Conservation (phyloP, 169 alveolate genomes). For the Eimeria necatrix region DNA sequence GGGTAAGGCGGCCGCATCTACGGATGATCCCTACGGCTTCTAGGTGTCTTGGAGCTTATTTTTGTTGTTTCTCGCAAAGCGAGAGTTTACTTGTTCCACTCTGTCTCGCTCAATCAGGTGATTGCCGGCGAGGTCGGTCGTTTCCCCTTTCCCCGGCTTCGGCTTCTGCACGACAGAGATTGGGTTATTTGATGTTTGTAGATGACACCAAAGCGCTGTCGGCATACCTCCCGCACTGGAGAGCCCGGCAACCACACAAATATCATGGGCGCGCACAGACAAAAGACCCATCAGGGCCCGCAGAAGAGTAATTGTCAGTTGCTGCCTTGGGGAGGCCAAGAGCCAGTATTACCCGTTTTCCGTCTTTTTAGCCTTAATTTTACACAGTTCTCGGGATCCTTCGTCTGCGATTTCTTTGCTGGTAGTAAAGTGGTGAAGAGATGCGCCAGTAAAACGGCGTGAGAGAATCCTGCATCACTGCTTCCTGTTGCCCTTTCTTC, state of each 20-base stretch:
- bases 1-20: conserved; percentile 73
- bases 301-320: background rate
- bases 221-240: conserved; percentile 68
- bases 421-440: conserved; percentile 9
- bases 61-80: background rate
- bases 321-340: conserved; percentile 51
- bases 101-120: conserved; percentile 30
- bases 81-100: background rate
- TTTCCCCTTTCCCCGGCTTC: background rate
- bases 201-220: conserved; percentile 22
- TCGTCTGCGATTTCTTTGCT: background rate
- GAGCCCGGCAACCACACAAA: conserved; percentile 59
- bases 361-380: background rate
- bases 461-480: conserved; percentile 41
- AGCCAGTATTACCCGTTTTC: conserved; percentile 17
- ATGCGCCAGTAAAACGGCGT: background rate
- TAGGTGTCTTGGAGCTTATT: conserved; percentile 19
- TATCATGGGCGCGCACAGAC: conserved; percentile 22
- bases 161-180: conserved; percentile 12
- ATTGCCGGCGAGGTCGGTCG: conserved; percentile 23
- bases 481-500: conserved; percentile 29
- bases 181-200: conserved; percentile 11
- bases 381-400: background rate
- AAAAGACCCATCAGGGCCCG: conserved; percentile 34
- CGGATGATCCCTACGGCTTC: conserved; percentile 68